Percentiles rank a stretch among this genome's conserved stretches.
These are phyloP conservation scores for Pyrus bretschneideri DNA, from an alignment of 306 rosid species.

Conservation along the genomic window DNA sequence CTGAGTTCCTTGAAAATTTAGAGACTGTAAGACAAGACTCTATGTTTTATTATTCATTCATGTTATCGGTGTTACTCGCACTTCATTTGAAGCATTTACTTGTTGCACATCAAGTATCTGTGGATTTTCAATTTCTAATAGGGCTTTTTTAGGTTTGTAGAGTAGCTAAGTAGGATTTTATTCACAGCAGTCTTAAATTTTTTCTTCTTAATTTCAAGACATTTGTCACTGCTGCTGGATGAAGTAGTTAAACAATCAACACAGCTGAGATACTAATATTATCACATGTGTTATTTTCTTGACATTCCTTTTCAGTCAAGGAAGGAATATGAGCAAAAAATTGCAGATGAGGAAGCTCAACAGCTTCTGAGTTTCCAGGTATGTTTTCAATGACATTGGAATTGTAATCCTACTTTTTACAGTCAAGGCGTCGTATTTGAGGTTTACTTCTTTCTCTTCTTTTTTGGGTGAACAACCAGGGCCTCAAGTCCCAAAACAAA, in stretches of 20 bases:
- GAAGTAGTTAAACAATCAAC: not conserved
- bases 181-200: not conserved
- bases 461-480: no score
- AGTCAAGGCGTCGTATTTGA: not conserved
- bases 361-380: constrained; percentile 76
- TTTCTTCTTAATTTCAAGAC: not conserved
- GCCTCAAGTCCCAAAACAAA: not conserved
- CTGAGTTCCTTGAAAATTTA: constrained; percentile 74
- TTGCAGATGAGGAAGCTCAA: constrained; percentile 72
- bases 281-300: not conserved
- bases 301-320: constrained; percentile 39
- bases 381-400: not conserved
- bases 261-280: not conserved
- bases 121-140: not conserved
- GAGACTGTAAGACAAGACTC: constrained; percentile 39
- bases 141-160: not conserved
- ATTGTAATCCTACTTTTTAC: not conserved
- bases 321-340: constrained; percentile 67
- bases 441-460: not conserved
- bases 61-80: not conserved
- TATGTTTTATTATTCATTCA: not conserved
- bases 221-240: not conserved
- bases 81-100: not conserved
- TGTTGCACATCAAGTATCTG: not conserved
- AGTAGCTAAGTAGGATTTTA: not conserved